Evolutionary conservation across 176 grass and related monocot species (phyloP), one percentile per base, ranked within the genome.

Genomic region (Oryza punctata): DNA sequence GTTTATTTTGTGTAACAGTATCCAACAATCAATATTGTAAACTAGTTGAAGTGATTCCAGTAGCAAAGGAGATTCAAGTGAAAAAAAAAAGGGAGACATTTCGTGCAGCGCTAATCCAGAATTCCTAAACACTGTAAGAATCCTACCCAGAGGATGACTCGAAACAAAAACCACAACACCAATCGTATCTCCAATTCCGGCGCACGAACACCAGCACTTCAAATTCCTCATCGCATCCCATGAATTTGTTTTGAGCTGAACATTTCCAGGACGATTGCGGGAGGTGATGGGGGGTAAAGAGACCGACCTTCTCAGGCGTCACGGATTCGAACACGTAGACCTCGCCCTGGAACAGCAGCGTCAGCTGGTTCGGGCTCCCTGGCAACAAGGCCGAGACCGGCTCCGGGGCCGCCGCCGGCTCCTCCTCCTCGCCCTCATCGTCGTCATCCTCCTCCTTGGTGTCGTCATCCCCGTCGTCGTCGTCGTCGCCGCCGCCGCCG

Each of bases 321-420:
- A 98, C 89, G 24, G 91, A 95, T 69, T 98, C 96, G 91, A 98
- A 98, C 59, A 98, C 93, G 80, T 93, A 98, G 21, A 98, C 91
- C 89, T 98, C 92, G 71, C 96, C 96, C 82, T 98, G 93, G 89
- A 98, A 98, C 75, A 95, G 80, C 65, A 98, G 91, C 54, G 93
- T 98, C 33, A 98, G 69, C 89, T 98, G 96, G 87, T 93, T 95
- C 25, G 87, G 88, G 76, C 16, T 86, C 21, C 59, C 82, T 4
- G 96, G 37, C 45, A 47, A 15, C 57, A 91, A 76, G 38, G 80
- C 72, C 26, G 85, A 84, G 43, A 89, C 85, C 37, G 83, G 90
- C 28, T 27, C 84, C 64, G 73, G 86, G 33, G 27, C 84, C 49
- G 75, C 25, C 41, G 86, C 32, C 26, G 37, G 38, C 7, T 85